Base-by-base conservation (phyloP, 257 asterid genomes). In the Asclepias syriaca region DNA sequence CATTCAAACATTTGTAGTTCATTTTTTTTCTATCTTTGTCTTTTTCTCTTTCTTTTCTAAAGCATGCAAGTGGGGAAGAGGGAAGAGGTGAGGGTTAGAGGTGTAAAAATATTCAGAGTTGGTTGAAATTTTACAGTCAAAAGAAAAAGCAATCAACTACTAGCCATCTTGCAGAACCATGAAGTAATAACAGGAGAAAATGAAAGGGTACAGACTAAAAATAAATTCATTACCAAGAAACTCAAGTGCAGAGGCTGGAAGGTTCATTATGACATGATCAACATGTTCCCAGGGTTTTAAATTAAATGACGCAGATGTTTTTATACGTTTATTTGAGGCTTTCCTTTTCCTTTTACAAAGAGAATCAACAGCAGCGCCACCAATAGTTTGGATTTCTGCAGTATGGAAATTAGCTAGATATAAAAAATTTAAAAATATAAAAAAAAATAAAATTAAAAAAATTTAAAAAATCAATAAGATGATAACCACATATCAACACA, bases 231-330 rank as follows among this genome's bases (percentile, higher is more conserved):
- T 86, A 88, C 99, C 98, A 74, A 94, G 97, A 81, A 94, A 94
- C 39, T 86, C 89, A 15, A 91, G 43, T 27, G 98, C 97, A 75
- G 98, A 90, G 32, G 98, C 99, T 65, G 99, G 99, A 50, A 94
- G 85, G 80, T 94, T 91, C 99, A 94, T 94, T 66, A 94, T 85
- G 75, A 90, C 85, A 74, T 94, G 99, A 82, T 94, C 99, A 64
- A 88, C 77, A 73, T 87, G 99, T 86, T 94, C 97, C 94, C 95
- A 91, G 29, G 97, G 93, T 78, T 84, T 88, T 57, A 82, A 81
- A 73, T 66, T 67, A 69, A 89, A 85, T 66, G 87, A 68, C 45
- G 68, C 79, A 32, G 85, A 87, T 70, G 83, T 78, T 77, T 61
- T 82, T 34, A 74, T 43, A 66, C 85, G 81, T 83, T 91, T 93